Base-by-base conservation (phyloP, 306 rosid genomes). In the Malus sylvestris region DNA sequence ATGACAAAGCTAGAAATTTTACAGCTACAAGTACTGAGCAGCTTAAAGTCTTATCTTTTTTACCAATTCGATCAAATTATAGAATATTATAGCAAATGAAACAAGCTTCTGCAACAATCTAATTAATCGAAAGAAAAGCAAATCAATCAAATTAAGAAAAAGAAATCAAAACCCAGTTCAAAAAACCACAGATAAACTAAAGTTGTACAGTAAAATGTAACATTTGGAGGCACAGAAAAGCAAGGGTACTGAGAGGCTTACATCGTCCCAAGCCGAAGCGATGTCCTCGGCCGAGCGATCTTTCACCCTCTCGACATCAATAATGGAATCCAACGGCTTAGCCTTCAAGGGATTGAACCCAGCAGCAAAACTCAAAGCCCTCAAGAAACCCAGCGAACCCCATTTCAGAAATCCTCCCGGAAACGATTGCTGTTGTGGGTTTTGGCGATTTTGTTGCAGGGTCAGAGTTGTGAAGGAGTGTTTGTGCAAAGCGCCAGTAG, bases 181-280 rank as follows among this genome's bases (percentile, higher is more conserved):
- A 42, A 73, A 45, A 1, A 25, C 22, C 14, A 20, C 44, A 60
- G 29, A 61, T n/a, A 29, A 9, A 74, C 10, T 1, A 73, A 42
- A 49, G 3, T 40, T 60, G 18, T 12, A 33, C 6, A 44, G 44
- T 10, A 15, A 42, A 75, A 51, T 40, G 63, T 9, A 27, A 27
- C 71, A 78, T 25, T 33, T 14, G 77, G 40, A 72, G 18, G 38
- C 27, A 45, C 5, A n/a, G 4, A 68, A 5, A 59, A 58, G 63
- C 27, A 74, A 69, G 73, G 67, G 4, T 49, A 40, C 35, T 42
- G 82, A 81, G 81, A 81, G 73, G 77, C 33, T 90, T 90, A 92
- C 98, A 85, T 95, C 98, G 80, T 89, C 97, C 96, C 98, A 95
- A 62, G 82, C 59, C 3, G 97, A 90, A 87, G 90, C 87, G 4